Evolutionary conservation across 768 basidiomycete genomes (phyloP).

Genomic region (Megacollybia marginata): DNA sequence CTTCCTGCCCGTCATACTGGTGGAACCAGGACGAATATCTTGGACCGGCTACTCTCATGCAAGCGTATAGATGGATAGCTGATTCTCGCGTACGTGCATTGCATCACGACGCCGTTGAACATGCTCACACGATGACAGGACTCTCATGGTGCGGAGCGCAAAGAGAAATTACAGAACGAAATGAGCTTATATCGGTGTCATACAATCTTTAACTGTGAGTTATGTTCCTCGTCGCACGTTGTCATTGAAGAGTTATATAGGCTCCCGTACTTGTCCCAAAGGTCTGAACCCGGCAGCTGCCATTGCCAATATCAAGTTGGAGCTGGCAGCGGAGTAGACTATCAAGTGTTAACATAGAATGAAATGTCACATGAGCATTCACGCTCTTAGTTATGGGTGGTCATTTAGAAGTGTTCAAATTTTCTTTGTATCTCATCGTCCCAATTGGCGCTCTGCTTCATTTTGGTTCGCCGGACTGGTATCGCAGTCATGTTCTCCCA

Average conservation of each 20-base stretch:
- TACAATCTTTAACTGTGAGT: slow-evolving; percentile 93
- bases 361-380: too few relatives aligned
- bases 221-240: slow-evolving; percentile 1
- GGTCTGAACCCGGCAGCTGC: slow-evolving; percentile 90
- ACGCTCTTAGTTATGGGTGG: slow-evolving; percentile 44
- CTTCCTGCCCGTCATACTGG: slow-evolving; percentile 97
- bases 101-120: background rate
- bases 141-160: slow-evolving; percentile 66
- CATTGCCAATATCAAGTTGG: slow-evolving; percentile 90
- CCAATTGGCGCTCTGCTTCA: slow-evolving; percentile 75
- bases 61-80: slow-evolving; percentile 96
- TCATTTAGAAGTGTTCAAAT: slow-evolving; percentile 88
- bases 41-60: slow-evolving; percentile 94
- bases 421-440: slow-evolving; percentile 78
- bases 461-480: slow-evolving; percentile 88
- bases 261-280: slow-evolving; percentile 95
- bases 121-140: slow-evolving; percentile 41
- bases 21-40: slow-evolving; percentile 99
- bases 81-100: slow-evolving; percentile 71
- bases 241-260: slow-evolving; percentile 23
- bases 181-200: slow-evolving; percentile 97
- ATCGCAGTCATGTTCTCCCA: slow-evolving; percentile 67
- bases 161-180: slow-evolving; percentile 91
- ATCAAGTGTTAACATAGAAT: background rate
- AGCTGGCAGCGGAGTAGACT: slow-evolving; percentile 66